phyloP scores from a whole-genome alignment of 73 alveolate genomes.

The Halteria grandinella region DNA sequence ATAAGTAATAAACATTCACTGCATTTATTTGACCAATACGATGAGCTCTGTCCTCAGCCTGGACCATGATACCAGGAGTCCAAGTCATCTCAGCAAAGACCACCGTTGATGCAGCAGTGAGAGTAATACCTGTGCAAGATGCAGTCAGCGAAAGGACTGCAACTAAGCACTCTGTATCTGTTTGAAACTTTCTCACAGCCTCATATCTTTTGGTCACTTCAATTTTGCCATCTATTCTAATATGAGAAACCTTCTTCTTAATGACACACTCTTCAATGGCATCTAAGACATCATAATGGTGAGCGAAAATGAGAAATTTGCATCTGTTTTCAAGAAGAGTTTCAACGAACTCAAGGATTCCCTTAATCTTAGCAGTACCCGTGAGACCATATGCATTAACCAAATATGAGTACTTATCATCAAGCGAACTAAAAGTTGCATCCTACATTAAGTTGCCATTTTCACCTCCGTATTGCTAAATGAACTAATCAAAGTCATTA shows the following conservation, averaged over 20 bases:
- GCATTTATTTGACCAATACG: conserved; percentile 94
- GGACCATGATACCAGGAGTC: conserved; percentile 94
- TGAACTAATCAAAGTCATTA: conserved; percentile 49
- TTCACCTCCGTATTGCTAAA: conserved; percentile 35
- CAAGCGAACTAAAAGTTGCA: conserved; percentile 34
- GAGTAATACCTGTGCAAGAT: conserved; percentile 89
- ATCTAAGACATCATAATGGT: conserved; percentile 91
- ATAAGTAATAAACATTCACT: conserved; percentile 94
- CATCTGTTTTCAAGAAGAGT: conserved; percentile 59
- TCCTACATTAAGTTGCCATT: conserved; percentile 8
- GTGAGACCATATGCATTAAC: conserved; percentile 75
- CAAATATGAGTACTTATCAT: conserved; percentile 36
- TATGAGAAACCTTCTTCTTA: conserved; percentile 79
- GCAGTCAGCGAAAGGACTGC: conserved; percentile 95
- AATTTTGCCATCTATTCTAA: conserved; percentile 95
- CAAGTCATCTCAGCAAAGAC: conserved; percentile 92
- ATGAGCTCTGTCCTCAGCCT: conserved; percentile 99
- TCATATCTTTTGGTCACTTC: conserved; percentile 79
- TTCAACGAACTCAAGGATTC: conserved; percentile 77
- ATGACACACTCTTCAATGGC: conserved; percentile 87
- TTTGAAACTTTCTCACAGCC: conserved; percentile 89
- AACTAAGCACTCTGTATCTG: conserved; percentile 74
- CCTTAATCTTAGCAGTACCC: conserved; percentile 84
- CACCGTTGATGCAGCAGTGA: conserved; percentile 95
- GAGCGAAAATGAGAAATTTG: conserved; percentile 92